Percentiles rank a stretch among this genome's conserved stretches.
phyloP scores from a whole-genome alignment of 2,329 filamentous ascomycete species.

The Colletotrichum brevisporum region DNA sequence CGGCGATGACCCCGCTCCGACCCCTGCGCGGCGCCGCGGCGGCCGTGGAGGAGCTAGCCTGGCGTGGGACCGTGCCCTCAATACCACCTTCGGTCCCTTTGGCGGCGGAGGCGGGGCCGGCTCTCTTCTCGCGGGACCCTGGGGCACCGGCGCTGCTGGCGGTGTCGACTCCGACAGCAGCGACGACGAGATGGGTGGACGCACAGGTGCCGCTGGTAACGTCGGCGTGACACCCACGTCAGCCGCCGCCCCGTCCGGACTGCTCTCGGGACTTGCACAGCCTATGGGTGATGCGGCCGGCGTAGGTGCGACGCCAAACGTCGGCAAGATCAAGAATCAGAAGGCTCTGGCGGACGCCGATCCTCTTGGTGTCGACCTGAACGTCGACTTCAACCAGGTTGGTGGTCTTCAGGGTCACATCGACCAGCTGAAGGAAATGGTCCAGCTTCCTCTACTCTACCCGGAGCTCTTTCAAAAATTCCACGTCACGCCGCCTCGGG shows the following conservation, averaged over 20 bases:
- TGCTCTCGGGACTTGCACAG: constrained; percentile 57
- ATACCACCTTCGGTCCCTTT: constrained; percentile 93
- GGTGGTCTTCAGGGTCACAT: constrained; percentile 95
- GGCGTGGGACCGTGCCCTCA: constrained; percentile 83
- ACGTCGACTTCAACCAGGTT: constrained; percentile 93
- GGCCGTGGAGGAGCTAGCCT: constrained; percentile 71
- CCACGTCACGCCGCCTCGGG: constrained; percentile 92
- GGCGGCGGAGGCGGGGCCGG: constrained; percentile 81
- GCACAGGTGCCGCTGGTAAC: constrained; percentile 65
- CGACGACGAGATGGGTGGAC: constrained; percentile 86
- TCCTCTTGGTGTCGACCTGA: constrained; percentile 92
- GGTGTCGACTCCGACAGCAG: constrained; percentile 96
- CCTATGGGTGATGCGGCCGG: constrained; percentile 51
- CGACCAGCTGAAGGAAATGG: constrained; percentile 98
- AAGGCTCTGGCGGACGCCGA: constrained; percentile 95
- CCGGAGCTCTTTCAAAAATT: constrained; percentile 94
- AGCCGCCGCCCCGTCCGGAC: constrained; percentile 59
- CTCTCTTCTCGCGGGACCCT: constrained; percentile 81
- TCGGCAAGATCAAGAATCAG: constrained; percentile 94
- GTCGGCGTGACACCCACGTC: constrained; percentile 73
- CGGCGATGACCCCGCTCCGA: constrained; percentile 75
- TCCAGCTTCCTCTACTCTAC: constrained; percentile 92
- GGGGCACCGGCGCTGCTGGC: constrained; percentile 80
- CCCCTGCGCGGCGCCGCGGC: constrained; percentile 77
- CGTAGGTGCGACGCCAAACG: constrained; percentile 75